Evolutionary conservation across 371 early-diverging fungal species (phyloP), one percentile per base, ranked within the genome.

Genomic region (Blakeslea trispora): DNA sequence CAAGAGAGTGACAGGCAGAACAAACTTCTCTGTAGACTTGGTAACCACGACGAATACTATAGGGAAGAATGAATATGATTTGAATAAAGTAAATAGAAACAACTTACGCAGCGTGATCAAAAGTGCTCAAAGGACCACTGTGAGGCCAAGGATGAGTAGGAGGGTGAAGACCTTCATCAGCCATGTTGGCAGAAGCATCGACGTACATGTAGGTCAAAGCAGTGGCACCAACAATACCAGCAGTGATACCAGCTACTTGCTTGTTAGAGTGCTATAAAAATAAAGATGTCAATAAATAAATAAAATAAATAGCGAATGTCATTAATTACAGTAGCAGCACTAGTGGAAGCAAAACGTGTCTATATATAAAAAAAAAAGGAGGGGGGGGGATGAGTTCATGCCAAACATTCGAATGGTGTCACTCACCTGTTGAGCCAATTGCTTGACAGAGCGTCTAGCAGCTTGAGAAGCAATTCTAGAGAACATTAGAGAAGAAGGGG

Each of bases 21-120:
- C 98, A 98, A 51, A 98, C 92, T 71, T 97, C 98, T 81, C 91
- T 91, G 86, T 96, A 98, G 23, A 98, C 98, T 73, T 96, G 98
- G 82, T 92, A 98, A 60, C 98, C 98, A 80, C 97, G 96, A 67
- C 97, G 95, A 50, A 97, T 89, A 67, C 94, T 93, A 59, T 19
- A 45, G 7, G 28, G 5, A 15, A 17, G 43, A 15, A 50, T 31
- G 15, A 32, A 40, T 22, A 6, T 34, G 54, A 7, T 32, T 37
- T 54, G 17, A 28, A 28, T 44, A 15, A 35, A 19, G 31, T 53
- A 21, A 9, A 17, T 28, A 50, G 31, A 45, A 85, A n/a, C n/a
- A n/a, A n/a, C n/a, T 69, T 87, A 94, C 94, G 91, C 75, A 54
- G 95, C 93, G 59, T 95, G 96, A 70, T 98, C 98, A 78, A 89